Evolutionary conservation across 73 alveolate species (phyloP).

Genomic region (Symbiodinium pilosum): DNA sequence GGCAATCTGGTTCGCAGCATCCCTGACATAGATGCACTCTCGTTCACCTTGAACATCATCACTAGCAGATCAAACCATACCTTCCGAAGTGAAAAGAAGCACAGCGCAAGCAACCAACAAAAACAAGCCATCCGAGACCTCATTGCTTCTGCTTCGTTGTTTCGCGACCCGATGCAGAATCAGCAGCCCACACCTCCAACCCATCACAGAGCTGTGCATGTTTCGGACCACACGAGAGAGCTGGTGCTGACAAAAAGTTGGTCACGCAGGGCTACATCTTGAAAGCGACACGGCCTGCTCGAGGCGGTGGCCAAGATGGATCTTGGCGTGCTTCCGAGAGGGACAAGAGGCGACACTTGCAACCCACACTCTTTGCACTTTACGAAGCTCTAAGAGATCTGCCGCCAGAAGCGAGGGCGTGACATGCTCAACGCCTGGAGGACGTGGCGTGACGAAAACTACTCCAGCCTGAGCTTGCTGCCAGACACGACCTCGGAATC

Average conservation of each 20-base stretch:
- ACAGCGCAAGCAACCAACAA: too few species aligned
- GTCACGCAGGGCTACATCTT: too few species aligned
- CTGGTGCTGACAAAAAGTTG: background rate
- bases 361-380: too few species aligned
- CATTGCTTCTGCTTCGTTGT: too few species aligned
- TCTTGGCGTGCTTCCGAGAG: slow-evolving; percentile 72
- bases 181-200: background rate
- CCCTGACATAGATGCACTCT: too few species aligned
- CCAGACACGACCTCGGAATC: background rate
- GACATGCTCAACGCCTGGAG: background rate
- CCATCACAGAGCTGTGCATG: background rate
- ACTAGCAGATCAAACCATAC: too few species aligned
- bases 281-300: too few species aligned
- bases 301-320: slow-evolving; percentile 44
- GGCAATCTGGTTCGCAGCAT: too few species aligned
- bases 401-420: background rate
- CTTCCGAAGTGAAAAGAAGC: too few species aligned
- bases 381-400: background rate
- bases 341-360: slow-evolving; percentile 38
- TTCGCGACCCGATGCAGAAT: background rate
- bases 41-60: too few species aligned
- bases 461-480: slow-evolving; percentile 59
- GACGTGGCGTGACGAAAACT: slow-evolving; percentile 87
- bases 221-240: background rate
- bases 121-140: too few species aligned